A percentile compares a stretch with the other conserved stretches of the same genome.
Conservation (phyloP, 2,329 filamentous ascomycete species). For the Aspergillus vadensis region DNA sequence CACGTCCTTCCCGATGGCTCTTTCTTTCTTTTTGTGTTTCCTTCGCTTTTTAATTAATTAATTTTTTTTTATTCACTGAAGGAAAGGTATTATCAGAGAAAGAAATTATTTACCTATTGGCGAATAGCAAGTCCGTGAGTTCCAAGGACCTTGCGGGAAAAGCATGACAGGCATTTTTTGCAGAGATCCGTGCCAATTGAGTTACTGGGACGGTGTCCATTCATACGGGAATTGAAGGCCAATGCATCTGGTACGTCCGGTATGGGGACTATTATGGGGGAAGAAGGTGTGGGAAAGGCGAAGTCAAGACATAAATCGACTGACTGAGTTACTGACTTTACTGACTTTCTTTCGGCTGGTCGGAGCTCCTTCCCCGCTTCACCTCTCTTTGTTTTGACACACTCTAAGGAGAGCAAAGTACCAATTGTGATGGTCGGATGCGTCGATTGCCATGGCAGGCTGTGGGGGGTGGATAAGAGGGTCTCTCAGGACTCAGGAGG, state of each 20-base stretch:
- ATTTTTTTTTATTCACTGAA: neutral
- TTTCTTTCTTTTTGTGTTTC: slow-evolving; percentile 9
- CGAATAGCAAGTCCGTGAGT: slow-evolving; percentile 15
- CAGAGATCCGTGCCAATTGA: slow-evolving; percentile 21
- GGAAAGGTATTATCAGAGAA: too few species aligned
- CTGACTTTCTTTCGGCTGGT: slow-evolving; percentile 11
- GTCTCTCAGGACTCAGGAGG: too few species aligned
- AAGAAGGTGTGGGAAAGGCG: neutral
- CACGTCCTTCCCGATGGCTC: slow-evolving; percentile 4
- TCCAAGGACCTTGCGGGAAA: slow-evolving; percentile 13
- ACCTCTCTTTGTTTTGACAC: slow-evolving; percentile 15
- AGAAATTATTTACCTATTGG: neutral
- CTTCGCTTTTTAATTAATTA: neutral
- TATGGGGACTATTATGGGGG: neutral
- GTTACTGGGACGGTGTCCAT: neutral
- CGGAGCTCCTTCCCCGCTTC: slow-evolving; percentile 11
- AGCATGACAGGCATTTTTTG: slow-evolving; percentile 20
- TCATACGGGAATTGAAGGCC: slow-evolving; percentile 6
- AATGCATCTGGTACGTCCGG: neutral
- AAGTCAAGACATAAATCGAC: neutral
- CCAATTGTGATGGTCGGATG: neutral
- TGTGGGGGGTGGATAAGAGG: neutral
- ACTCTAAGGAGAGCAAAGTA: slow-evolving; percentile 6
- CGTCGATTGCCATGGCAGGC: neutral
- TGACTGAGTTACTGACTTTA: neutral